Base-by-base conservation (phyloP, 306 rosid species). In the Delonix regia region DNA sequence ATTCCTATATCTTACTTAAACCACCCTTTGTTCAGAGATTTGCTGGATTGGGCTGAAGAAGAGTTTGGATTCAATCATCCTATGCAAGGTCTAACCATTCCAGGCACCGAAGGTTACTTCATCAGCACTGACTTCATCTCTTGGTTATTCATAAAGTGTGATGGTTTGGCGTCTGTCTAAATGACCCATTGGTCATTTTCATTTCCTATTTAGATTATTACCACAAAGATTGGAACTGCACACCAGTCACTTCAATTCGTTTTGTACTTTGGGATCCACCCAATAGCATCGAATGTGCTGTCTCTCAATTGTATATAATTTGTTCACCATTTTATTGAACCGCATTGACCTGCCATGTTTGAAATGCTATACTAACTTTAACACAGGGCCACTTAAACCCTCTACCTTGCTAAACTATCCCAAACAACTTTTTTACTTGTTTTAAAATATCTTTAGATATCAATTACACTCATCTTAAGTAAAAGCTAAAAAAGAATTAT, bases 41-140 rank as follows among this genome's bases (percentile, higher is more conserved):
- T 95, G 89, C 66, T 95, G 71, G 90, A 85, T 84, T 89, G 88
- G 77, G 94, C 98, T 18, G 93, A 93, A 79, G 89, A 95, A 73
- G 98, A 95, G 74, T 95, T 93, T 38, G 98, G 99, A 78, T 93
- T 87, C 74, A 93, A 93, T 74, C 97, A 89, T 69, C 98, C 96
- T 2, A 89, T 83, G 76, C 98, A 97, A 0, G 98, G 93, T 71
- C 98, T 95, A 59, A 91, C 94, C n/a, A 91, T 95, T 79, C 99
- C 98, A 28, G 92, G 99, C 87, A 87, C 84, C 49, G 94, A 91
- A 82, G 93, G 90, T 65, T 88, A 89, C 87, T 95, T 93, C 87
- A 68, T 89, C 38, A 79, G 24, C 78, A n/a, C 73, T 95, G 73
- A 86, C 88, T 81, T 91, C 99, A 56, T 76, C 90, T 78, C 92